Evolutionary conservation across 495 filamentous ascomycete species (phyloP), one percentile per base, ranked within the genome.

Genomic region (Oleoguttula mirabilis): DNA sequence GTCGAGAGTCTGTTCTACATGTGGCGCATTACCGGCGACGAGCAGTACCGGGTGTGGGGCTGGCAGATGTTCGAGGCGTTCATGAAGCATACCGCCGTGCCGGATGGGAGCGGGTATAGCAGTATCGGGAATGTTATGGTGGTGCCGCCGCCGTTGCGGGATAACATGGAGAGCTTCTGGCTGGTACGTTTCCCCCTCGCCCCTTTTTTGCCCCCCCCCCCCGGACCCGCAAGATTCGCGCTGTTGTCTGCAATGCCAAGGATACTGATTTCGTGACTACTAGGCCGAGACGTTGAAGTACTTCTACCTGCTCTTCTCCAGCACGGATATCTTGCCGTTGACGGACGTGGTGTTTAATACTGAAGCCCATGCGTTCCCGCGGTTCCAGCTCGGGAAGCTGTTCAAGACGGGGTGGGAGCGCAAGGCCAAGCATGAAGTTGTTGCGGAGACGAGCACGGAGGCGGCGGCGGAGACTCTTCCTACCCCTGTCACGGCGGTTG

Each of bases 61-160:
- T 99, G 90, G 90, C 78, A 92, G 48, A 96, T 96, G 74, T 99
- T 99, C 66, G 77, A 88, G 63, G 74, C 78, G 1, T 96, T 99
- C 59, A 66, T 88, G 56, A 77, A 81, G 47, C 75, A 94, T 59
- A 92, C 82, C 0, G 72, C 77, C 1, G 77, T 92, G 3, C 64
- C 72, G 15, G 81, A 84, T 20, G 72, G 76, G 15, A 61, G 56
- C 14, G 82, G 79, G 8, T 99, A 92, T 53, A 84, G 84, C 2
- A 87, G 80, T 39, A 66, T 99, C 30, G 70, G 69, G 11, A 80
- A 87, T 56, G 87, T 84, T 5, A 75, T 23, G 15, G 20, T n/a
- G 6, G 48, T 57, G 7, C 59, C 60, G 31, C 57, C 62, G 22
- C 43, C 52, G 5, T 32, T 41, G 14, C 40, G 58, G 38, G 62